A percentile compares a stretch with the other conserved stretches of the same genome.
Conservation (phyloP, 1,284 basidiomycete genomes). For the Austropuccinia psidii region DNA sequence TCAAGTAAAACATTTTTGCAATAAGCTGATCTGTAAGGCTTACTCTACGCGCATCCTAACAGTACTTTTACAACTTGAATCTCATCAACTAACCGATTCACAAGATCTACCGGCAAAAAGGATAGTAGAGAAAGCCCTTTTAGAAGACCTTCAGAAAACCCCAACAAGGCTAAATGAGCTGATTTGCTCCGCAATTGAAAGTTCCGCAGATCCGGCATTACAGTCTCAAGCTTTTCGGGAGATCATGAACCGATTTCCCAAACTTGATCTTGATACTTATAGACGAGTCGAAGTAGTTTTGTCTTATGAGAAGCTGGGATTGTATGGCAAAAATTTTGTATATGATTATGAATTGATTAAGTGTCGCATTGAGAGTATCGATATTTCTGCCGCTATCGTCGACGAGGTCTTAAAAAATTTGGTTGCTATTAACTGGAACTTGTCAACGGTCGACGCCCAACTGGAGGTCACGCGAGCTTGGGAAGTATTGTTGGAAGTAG, state of each 20-base stretch:
- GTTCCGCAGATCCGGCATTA: slow-evolving; percentile 21
- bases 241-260: slow-evolving; percentile 16
- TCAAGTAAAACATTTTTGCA: slow-evolving; percentile 29
- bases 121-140: neutral
- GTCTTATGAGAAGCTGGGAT: slow-evolving; percentile 19
- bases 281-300: slow-evolving; percentile 24
- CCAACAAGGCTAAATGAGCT: slow-evolving; percentile 3
- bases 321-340: slow-evolving; percentile 32
- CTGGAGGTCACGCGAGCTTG: slow-evolving; percentile 28
- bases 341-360: slow-evolving; percentile 34
- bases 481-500: slow-evolving; percentile 24
- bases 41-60: slow-evolving; percentile 26
- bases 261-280: slow-evolving; percentile 29
- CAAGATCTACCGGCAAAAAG: neutral
- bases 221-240: slow-evolving; percentile 31
- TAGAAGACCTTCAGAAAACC: slow-evolving; percentile 30
- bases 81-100: neutral
- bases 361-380: slow-evolving; percentile 15
- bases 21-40: slow-evolving; percentile 31
- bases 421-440: slow-evolving; percentile 31
- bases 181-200: slow-evolving; percentile 16
- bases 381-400: slow-evolving; percentile 4
- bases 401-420: slow-evolving; percentile 34
- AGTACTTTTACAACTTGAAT: slow-evolving; percentile 31
- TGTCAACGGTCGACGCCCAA: slow-evolving; percentile 33